Percentiles rank a stretch among this genome's conserved stretches.
These are phyloP conservation scores for Endocladia muricata DNA, from an alignment of 31 red algal genomes.

Conservation along the genomic window DNA sequence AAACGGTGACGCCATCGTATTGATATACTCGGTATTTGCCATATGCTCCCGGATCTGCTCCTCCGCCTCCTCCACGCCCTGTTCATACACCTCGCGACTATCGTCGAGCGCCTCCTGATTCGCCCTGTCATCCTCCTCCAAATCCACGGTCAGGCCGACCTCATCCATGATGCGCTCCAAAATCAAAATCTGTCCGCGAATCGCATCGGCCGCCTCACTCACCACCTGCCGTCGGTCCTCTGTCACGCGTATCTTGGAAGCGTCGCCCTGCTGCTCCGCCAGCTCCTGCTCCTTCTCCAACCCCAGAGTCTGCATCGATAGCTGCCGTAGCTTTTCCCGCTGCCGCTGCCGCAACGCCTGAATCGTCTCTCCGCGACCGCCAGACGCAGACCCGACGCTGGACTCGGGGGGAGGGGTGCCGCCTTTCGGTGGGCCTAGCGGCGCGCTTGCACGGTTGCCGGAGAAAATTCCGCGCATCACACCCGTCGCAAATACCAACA, in stretches of 20 bases:
- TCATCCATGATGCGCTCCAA: constrained; percentile 76
- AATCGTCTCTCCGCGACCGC: constrained; percentile 31
- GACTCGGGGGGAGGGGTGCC: background rate
- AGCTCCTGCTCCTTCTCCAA: constrained; percentile 40
- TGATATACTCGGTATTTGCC: constrained; percentile 54
- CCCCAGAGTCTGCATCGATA: constrained; percentile 51
- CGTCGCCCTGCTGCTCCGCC: constrained; percentile 3
- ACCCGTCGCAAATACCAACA: too few species aligned
- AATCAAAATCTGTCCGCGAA: constrained; percentile 31
- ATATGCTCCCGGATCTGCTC: constrained; percentile 21
- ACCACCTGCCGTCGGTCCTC: constrained; percentile 15
- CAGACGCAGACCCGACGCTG: background rate
- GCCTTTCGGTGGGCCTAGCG: constrained; percentile 35
- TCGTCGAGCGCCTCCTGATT: constrained; percentile 31
- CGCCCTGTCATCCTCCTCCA: constrained; percentile 32
- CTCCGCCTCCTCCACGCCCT: constrained; percentile 29
- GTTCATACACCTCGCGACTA: constrained; percentile 42
- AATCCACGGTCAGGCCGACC: constrained; percentile 50
- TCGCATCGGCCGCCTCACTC: constrained; percentile 33
- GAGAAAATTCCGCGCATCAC: constrained; percentile 50
- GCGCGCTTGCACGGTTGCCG: constrained; percentile 34
- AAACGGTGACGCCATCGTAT: constrained; percentile 46
- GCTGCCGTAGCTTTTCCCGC: constrained; percentile 45
- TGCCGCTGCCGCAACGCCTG: constrained; percentile 59
- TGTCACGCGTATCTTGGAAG: background rate